Percentiles rank a stretch among this genome's conserved stretches.
These are phyloP conservation scores for Xerocomus potaroensis DNA, from an alignment of 768 basidiomycete species.

Conservation along the genomic window DNA sequence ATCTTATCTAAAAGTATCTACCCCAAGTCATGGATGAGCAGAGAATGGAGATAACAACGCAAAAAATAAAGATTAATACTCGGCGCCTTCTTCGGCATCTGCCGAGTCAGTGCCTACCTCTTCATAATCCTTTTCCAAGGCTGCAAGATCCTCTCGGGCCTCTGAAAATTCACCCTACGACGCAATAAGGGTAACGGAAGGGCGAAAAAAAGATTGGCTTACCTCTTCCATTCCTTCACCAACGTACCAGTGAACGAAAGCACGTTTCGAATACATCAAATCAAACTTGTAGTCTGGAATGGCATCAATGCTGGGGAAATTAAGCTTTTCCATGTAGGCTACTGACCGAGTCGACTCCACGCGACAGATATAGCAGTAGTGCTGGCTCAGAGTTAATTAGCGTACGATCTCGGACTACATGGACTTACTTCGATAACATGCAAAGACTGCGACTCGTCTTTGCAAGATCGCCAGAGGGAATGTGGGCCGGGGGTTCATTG, in stretches of 20 bases:
- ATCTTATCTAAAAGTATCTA: conserved; percentile 5
- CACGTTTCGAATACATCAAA: conserved; percentile 94
- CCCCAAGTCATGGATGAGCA: conserved; percentile 4
- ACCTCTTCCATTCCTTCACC: conserved; percentile 99
- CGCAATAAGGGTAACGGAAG: conserved; percentile 7
- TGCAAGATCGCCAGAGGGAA: conserved; percentile 94
- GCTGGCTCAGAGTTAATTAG: conserved; percentile 34
- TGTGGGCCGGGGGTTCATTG: conserved; percentile 89
- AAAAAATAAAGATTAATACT: conserved; percentile 38
- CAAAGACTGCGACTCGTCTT: conserved; percentile 92
- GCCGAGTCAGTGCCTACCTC: conserved; percentile 81
- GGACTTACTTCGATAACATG: conserved; percentile 85
- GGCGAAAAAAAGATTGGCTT: conserved; percentile 9
- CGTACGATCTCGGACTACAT: not conserved
- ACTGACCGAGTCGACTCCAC: conserved; percentile 79
- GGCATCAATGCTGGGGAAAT: conserved; percentile 5
- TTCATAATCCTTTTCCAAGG: conserved; percentile 93
- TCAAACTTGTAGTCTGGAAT: conserved; percentile 91
- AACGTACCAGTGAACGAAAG: conserved; percentile 92
- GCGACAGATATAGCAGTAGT: conserved; percentile 92
- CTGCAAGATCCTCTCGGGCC: conserved; percentile 96
- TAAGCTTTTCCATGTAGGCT: not conserved
- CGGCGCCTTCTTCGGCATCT: conserved; percentile 57
- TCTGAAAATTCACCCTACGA: conserved; percentile 93
- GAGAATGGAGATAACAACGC: not conserved